These are phyloP conservation scores for Yamadazyma akitaensis DNA, from an alignment of 805 yeast species.

Conservation along the genomic window DNA sequence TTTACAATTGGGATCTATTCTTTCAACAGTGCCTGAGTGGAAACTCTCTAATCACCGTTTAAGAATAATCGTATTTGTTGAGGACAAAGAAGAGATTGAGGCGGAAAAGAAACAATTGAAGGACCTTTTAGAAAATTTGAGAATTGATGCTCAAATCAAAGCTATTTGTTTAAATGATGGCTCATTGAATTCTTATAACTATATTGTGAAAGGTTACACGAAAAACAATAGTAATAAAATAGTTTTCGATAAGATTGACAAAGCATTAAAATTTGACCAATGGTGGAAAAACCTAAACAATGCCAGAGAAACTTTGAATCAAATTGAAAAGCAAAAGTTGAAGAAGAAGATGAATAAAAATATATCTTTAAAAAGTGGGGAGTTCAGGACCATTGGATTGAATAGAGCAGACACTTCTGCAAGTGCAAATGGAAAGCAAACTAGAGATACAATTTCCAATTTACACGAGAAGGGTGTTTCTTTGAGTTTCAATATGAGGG, in stretches of 20 bases:
- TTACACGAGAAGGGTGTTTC: conserved; percentile 66
- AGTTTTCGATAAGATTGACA: conserved; percentile 45
- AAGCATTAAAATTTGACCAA: conserved; percentile 54
- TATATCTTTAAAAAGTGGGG: not conserved
- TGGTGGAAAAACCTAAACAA: conserved; percentile 81
- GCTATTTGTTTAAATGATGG: conserved; percentile 67
- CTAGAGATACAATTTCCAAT: conserved; percentile 55
- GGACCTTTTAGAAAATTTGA: conserved; percentile 64
- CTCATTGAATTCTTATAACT: conserved; percentile 59
- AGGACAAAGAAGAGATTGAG: conserved; percentile 60
- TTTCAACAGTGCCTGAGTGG: conserved; percentile 94
- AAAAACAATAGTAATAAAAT: conserved; percentile 23
- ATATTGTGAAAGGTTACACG: conserved; percentile 68
- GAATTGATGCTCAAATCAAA: conserved; percentile 80
- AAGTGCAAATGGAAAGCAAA: conserved; percentile 17
- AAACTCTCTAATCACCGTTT: conserved; percentile 60
- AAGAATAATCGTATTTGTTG: conserved; percentile 89
- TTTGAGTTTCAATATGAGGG: conserved; percentile 71
- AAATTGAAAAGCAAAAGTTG: conserved; percentile 27
- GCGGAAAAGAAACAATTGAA: conserved; percentile 65
- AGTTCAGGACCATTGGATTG: conserved; percentile 10
- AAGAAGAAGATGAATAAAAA: conserved; percentile 9
- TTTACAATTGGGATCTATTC: conserved; percentile 87
- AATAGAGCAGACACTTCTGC: conserved; percentile 2
- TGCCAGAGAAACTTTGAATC: conserved; percentile 46